Evolutionary conservation across 1,139 yeast genomes (phyloP), one percentile per base, ranked within the genome.

Genomic region (Suhomyces coccinellae): DNA sequence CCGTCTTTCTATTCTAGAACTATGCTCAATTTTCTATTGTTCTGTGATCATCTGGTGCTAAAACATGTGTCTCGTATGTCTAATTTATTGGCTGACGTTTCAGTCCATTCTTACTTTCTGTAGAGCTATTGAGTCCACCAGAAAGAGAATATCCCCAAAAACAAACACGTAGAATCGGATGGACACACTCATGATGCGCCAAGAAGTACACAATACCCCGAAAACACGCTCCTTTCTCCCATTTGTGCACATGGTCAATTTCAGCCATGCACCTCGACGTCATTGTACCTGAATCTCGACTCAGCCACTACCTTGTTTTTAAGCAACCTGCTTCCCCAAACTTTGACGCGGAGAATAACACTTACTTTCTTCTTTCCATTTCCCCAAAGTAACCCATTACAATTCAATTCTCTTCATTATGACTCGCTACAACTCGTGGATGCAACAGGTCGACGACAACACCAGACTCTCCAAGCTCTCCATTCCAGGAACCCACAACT

Each of bases 401-500:
- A 12, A 11, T 15, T 11, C 6, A 11, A 22, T 15, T n/a, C 12
- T 26, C 16, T 31, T 13, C 38, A 64, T 46, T 50, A 73, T 73
- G 79, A 77, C 73, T 37, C 55, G 71, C 48, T 72, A 69, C 55
- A 62, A 62, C 52, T 48, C 67, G 41, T 86, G 95, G 95, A 67
- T 82, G 69, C 62, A 65, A 36, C 72, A 75, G 12, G 59, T 85
- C 47, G 65, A 70, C 47, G 87, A 83, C 61, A 71, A 81, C 61
- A 69, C 75, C 34, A 59, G 60, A 33, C 52, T 86, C 40, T 71
- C 85, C 7, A 67, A 75, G 52, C 71, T 87, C 47, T 73, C 91
- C 0, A 72, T 86, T 46, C 90, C 95, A 6, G 95, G 95, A 13
- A 85, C 95, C 14, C 95, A 87, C 68, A 86, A 86, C 59, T 75